Base-by-base conservation (phyloP, 345 rosid genomes). In the Turnera subulata region DNA sequence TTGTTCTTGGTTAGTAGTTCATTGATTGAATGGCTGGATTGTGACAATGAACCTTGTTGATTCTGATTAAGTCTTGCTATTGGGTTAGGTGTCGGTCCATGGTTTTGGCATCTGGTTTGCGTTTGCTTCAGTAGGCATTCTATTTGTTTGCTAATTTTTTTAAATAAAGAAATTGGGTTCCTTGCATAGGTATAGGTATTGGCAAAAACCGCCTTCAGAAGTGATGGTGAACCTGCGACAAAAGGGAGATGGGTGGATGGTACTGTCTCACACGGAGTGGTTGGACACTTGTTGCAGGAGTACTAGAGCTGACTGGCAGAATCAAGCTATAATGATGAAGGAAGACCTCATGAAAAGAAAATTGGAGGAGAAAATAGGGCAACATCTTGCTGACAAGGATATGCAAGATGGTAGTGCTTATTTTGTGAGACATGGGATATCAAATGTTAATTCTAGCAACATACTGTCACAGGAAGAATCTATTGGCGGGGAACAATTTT, bases 101-200 rank as follows among this genome's bases (percentile, higher is more conserved):
- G 19, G 16, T 25, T 56, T 26, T 42, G 45, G 61, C 35, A 8
- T 29, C 35, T 29, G 35, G 8, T 29, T 29, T 29, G 8, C 35
- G 4, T 8, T 4, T 29, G 35, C 35, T 29, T 8, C 35, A 29
- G 4, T 29, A 3, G 35, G 35, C n/a, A 29, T 29, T 29, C 35
- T 29, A 3, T 29, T 29, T 29, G 8, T 29, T 29, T 29, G 4
- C 8, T 29, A 4, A 3, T 29, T 29, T 29, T 29, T 29, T 8
- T 29, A 8, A 29, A 29, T 8, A 29, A 54, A 21, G 26, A 26
- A 24, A 22, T n/a, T 65, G 59, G 11, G 26, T 17, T 43, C 55
- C n/a, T 0, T 60, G 16, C 29, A 46, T 47, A 43, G 53, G 50
- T 23, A 8, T 53, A 58, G 69, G 65, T 42, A 47, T 53, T 35